Conservation (phyloP, 768 basidiomycete species). For the Trametes elegans region DNA sequence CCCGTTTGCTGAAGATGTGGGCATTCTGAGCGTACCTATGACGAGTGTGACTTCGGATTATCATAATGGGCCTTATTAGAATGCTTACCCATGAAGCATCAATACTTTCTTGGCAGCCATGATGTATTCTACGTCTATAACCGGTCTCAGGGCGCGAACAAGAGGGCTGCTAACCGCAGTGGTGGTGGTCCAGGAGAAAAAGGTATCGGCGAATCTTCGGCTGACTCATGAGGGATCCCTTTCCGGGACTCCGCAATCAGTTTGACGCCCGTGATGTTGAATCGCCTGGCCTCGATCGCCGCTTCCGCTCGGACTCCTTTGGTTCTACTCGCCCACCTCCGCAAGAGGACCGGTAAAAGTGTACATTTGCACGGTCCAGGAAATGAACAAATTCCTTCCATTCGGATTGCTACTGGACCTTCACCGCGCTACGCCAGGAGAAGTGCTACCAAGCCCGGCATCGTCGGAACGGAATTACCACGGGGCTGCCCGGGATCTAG, state of each 20-base stretch:
- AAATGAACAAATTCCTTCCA: too few relatives aligned
- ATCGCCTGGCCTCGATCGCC: too few relatives aligned
- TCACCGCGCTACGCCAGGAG: too few relatives aligned
- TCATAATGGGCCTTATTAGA: not conserved
- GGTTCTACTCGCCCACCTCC: too few relatives aligned
- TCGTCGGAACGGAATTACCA: too few relatives aligned
- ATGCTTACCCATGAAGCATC: conserved; percentile 45
- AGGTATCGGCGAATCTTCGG: not conserved
- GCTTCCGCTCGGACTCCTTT: too few relatives aligned
- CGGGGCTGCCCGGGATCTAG: too few relatives aligned
- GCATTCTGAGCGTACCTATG: conserved; percentile 72
- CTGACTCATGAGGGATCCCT: not conserved
- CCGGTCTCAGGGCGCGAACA: not conserved
- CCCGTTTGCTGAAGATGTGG: conserved; percentile 67
- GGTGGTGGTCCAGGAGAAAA: not conserved
- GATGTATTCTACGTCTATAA: not conserved
- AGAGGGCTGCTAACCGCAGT: too few relatives aligned
- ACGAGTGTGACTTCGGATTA: not conserved
- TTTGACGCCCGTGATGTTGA: not conserved
- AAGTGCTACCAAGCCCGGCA: too few relatives aligned
- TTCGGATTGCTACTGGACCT: too few relatives aligned
- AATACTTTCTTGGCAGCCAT: conserved; percentile 32
- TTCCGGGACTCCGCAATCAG: not conserved
- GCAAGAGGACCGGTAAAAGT: too few relatives aligned
- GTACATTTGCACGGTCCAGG: too few relatives aligned